Conservation (phyloP, 129 eudicot species). For the Kitagawia praeruptora region DNA sequence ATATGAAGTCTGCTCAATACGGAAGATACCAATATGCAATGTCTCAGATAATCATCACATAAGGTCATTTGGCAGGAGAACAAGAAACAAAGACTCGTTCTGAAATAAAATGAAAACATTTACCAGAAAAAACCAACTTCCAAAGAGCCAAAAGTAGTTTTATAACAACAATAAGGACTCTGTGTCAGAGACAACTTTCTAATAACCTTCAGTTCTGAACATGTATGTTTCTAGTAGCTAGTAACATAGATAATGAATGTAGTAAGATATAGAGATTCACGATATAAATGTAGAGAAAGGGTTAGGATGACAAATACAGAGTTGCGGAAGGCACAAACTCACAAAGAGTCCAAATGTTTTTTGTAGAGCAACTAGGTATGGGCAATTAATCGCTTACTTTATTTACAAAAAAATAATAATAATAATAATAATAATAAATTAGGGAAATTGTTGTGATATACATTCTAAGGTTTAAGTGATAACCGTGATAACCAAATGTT, state of each 20-base stretch:
- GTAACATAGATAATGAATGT: no score
- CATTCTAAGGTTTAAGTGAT: background rate
- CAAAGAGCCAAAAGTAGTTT: background rate
- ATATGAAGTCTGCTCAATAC: background rate
- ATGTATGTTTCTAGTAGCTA: background rate
- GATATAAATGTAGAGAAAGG: no score
- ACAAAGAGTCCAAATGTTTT: no score
- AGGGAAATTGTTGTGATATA: no score
- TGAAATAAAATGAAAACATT: background rate
- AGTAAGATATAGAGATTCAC: background rate
- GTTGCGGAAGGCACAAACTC: background rate
- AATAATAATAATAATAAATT: no score
- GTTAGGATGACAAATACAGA: background rate
- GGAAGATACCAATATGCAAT: background rate
- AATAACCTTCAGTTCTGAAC: background rate
- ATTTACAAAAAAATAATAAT: no score
- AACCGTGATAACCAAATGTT: background rate
- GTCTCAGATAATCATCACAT: background rate
- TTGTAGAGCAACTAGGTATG: no score
- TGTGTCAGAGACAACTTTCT: background rate
- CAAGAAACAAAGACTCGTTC: background rate
- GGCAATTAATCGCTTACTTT: no score
- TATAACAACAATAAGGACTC: background rate
- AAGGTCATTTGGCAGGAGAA: background rate
- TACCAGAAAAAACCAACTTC: background rate